phyloP scores from a whole-genome alignment of 208 protist species.

The Naegleria lovaniensis region DNA sequence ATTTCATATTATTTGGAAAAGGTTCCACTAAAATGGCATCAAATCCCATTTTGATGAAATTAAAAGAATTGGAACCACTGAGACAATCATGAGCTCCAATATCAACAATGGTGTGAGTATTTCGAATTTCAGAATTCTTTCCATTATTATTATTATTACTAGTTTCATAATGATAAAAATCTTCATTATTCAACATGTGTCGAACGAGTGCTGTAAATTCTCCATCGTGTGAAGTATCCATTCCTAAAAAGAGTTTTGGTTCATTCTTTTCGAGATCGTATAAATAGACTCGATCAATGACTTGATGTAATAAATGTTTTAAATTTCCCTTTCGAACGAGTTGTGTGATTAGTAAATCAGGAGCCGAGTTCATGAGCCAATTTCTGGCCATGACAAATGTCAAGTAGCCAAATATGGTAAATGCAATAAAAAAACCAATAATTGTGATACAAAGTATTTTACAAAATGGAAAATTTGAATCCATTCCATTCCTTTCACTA shows the following conservation, averaged over 20 bases:
- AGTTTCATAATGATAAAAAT: not conserved
- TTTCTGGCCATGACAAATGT: not conserved
- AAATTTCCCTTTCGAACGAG: not conserved
- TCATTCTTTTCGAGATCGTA: not conserved
- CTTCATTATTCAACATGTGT: not conserved
- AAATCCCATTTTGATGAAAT: constrained; percentile 7
- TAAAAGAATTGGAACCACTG: not conserved
- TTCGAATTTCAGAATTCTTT: not conserved
- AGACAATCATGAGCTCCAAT: constrained; percentile 9
- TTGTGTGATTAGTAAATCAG: not conserved
- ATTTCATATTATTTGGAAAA: not conserved
- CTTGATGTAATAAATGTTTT: not conserved
- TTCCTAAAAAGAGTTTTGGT: not conserved
- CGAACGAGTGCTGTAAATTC: not conserved
- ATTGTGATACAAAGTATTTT: not conserved
- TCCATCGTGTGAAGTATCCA: not conserved
- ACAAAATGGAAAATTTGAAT: not conserved
- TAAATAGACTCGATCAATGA: not conserved
- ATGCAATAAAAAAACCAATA: not conserved
- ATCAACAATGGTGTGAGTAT: not conserved
- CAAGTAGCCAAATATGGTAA: not conserved
- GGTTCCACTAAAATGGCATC: not conserved
- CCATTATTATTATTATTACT: not conserved
- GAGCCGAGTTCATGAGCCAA: not conserved
- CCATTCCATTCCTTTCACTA: no score